Evolutionary conservation across 2,329 filamentous ascomycete genomes (phyloP), one percentile per base, ranked within the genome.

Genomic region (Xenosphaeropsis pyriputrescens): DNA sequence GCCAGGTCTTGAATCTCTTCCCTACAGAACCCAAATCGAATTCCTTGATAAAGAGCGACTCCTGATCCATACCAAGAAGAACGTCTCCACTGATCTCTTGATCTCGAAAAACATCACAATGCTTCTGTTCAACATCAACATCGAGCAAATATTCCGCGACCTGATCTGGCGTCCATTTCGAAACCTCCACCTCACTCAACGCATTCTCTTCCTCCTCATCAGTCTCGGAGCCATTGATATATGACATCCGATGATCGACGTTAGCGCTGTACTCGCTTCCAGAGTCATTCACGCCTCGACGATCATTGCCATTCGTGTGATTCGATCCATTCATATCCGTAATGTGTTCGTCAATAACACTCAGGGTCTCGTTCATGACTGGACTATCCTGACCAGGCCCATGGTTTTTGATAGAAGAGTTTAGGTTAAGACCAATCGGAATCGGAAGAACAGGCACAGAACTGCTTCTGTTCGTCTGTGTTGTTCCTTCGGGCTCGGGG

Each of bases 51-150:
- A 95, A 93, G 13, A 96, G 68, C 30, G 91, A 93, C 40, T 85
- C 84, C 61, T 95, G 89, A 50, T 95, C 86, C 85, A 96, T 93
- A 38, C 84, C 85, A 37, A 98, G 62, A 30, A 98, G 63, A 4
- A 96, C 89, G 50, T 96, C 88, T 35, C 91, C 91, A 2, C 83
- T 79, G 41, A 98, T 96, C 57, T 98, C 91, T 58, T 98, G 89
- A 51, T 96, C 88, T 48, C 80, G 70, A 52, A 98, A 98, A 3
- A 96, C 84, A 46, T 93, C 81, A 54, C 91, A 98, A 49, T 96
- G 89, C 47, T 79, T 78, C 50, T 79, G 76, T 56, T 96, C 89
- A 6, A 96, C 81, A 6, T 86, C 88, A 4, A 76, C 65, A 2
- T 82, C 81, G 48, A 91, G 88, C 31, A 98, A 66, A 54, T 93